Percentiles rank a stretch among this genome's conserved stretches.
These are phyloP conservation scores for Paspalum vaginatum DNA, from an alignment of 176 grass and related monocot genomes.

Conservation along the genomic window DNA sequence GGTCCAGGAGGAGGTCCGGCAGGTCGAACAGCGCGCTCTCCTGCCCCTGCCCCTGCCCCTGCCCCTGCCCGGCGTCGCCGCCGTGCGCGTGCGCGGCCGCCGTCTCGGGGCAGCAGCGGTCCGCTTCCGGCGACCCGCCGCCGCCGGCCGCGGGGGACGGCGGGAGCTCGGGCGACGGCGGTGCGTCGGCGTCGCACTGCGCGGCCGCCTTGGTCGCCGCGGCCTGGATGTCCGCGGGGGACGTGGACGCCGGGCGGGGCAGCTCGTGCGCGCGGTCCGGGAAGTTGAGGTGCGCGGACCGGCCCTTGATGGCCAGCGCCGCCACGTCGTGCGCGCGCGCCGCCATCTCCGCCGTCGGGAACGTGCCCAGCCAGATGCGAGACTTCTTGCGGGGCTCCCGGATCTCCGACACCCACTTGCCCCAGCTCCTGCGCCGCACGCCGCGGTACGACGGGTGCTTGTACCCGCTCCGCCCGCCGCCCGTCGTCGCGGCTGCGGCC, in stretches of 20 bases:
- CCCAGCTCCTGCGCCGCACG: slow-evolving; percentile 73
- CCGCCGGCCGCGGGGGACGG: not conserved
- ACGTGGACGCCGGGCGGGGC: slow-evolving; percentile 53
- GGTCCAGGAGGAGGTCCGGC: slow-evolving; percentile 59
- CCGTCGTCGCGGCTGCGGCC: not conserved
- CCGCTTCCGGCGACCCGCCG: not conserved
- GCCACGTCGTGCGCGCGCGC: slow-evolving; percentile 95
- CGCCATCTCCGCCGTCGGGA: slow-evolving; percentile 83
- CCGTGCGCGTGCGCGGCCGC: not conserved
- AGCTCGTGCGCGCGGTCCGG: slow-evolving; percentile 57
- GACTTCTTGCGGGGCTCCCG: slow-evolving; percentile 93
- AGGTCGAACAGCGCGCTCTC: slow-evolving; percentile 57
- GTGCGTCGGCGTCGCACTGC: slow-evolving; percentile 40
- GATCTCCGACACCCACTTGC: slow-evolving; percentile 98
- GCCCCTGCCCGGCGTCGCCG: not conserved
- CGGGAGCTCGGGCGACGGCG: slow-evolving; percentile 1
- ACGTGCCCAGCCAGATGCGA: slow-evolving; percentile 95
- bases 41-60: slow-evolving; percentile 5
- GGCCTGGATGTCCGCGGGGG: slow-evolving; percentile 59
- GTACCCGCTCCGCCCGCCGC: slow-evolving; percentile 42
- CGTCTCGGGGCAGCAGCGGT: not conserved
- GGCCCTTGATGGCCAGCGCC: slow-evolving; percentile 84
- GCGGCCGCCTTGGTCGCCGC: slow-evolving; percentile 49
- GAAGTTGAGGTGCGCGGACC: slow-evolving; percentile 85
- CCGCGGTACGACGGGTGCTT: slow-evolving; percentile 66